Conservation (phyloP, 306 rosid genomes). For the Vicia villosa region DNA sequence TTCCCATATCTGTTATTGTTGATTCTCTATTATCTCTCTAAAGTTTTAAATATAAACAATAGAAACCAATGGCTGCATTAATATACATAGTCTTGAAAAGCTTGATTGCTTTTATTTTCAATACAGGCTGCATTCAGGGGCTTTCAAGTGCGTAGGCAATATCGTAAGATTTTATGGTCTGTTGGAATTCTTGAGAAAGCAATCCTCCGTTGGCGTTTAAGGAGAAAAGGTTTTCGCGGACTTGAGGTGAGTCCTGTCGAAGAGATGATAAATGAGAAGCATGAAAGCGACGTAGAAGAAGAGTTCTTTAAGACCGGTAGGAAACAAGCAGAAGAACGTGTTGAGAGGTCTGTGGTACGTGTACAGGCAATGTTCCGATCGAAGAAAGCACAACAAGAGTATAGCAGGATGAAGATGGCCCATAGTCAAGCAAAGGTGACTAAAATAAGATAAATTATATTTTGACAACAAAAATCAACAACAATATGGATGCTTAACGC, state of each 20-base stretch:
- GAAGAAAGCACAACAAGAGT: conserved; percentile 88
- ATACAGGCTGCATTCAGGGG: conserved; percentile 91
- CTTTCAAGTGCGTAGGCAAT: conserved; percentile 77
- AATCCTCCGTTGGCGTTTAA: conserved; percentile 86
- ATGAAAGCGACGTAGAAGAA: conserved; percentile 72
- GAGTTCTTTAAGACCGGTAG: conserved; percentile 67
- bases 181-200: conserved; percentile 95
- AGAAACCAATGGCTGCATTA: too few species aligned
- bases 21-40: not conserved
- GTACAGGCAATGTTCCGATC: conserved; percentile 96
- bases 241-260: conserved; percentile 65
- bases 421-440: conserved; percentile 68
- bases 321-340: conserved; percentile 87
- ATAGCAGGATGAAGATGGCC: conserved; percentile 80
- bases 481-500: not conserved
- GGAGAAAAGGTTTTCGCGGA: conserved; percentile 92
- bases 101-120: conserved; percentile 35
- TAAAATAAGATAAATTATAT: not conserved
- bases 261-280: conserved; percentile 37
- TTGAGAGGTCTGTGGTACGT: conserved; percentile 73
- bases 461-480: not conserved
- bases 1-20: conserved; percentile 20
- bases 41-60: too few species aligned
- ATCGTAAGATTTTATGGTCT: conserved; percentile 84
- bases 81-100: conserved; percentile 9